Base-by-base conservation (phyloP, 345 rosid genomes). In the Lepidium aucheri region DNA sequence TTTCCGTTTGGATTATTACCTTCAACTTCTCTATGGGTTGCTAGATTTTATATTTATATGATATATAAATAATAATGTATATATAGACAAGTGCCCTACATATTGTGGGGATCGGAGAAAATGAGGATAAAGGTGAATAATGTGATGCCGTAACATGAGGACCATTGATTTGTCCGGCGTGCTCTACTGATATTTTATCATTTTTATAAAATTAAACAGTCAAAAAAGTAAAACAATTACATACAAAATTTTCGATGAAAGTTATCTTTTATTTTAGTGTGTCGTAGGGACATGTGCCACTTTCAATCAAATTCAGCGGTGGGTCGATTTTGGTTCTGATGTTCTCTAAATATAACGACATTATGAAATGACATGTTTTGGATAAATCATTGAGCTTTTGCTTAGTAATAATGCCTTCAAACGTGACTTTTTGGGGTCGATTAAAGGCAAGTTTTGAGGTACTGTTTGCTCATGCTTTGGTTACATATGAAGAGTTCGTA, bases 151-250 rank as follows among this genome's bases (percentile, higher is more conserved):
- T 45, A 60, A 74, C 68, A 67, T 67, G 68, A 74, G 68, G 64
- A 74, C 73, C 73, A 67, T 60, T 45, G 52, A 45, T 60, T 49
- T 67, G 77, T 74, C 77, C 50, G 77, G 73, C 77, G 77, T 74
- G 77, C 77, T 28, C 32, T 53, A n/a, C 24, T 46, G 12, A 59
- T 73, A 35, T 53, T 52, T 60, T 67, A 53, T 54, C 38, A 12
- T 60, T 28, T 5, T 67, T 38, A 53, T 7, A 65, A 28, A 28
- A 28, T 28, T 28, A 28, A 58, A 60, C 33, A 35, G 52, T 53
- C 30, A 38, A 66, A 60, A 66, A 60, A 53, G 44, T 52, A 42
- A 66, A 56, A 52, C 33, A 65, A 45, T 63, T 28, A 46, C 49
- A 58, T 58, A 42, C 49, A 59, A 52, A 52, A 43, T 9, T 36